phyloP scores from a whole-genome alignment of 805 yeast genomes.

The Suhomyces xylopsoci region DNA sequence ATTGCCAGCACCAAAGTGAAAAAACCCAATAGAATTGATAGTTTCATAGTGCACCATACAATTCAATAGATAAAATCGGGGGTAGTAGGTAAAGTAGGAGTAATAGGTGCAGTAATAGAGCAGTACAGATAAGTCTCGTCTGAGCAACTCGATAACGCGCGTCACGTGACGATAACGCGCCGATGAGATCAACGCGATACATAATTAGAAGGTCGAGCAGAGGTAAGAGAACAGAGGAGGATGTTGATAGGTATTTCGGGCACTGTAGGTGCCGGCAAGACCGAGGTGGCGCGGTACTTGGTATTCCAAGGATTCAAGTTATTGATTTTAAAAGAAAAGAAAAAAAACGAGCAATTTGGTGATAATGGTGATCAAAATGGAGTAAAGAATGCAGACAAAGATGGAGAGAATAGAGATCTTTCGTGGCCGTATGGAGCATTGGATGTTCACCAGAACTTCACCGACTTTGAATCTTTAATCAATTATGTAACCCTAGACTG shows the following conservation, averaged over 20 bases:
- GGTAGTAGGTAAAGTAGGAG: too few species aligned
- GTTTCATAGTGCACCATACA: neutral
- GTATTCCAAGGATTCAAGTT: slow-evolving; percentile 50
- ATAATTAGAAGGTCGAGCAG: neutral
- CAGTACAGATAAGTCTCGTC: neutral
- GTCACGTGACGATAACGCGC: neutral
- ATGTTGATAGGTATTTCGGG: slow-evolving; percentile 82
- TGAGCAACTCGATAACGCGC: neutral
- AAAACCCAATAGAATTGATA: neutral
- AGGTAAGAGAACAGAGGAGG: neutral
- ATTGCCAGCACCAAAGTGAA: neutral
- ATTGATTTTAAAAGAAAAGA: slow-evolving; percentile 12
- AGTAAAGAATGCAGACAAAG: neutral
- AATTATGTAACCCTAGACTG: slow-evolving; percentile 66
- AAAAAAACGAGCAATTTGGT: neutral
- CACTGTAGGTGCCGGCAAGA: slow-evolving; percentile 61
- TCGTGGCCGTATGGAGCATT: neutral
- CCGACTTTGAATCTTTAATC: slow-evolving; percentile 43
- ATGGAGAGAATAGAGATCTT: neutral
- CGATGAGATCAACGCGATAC: neutral
- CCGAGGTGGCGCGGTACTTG: slow-evolving; percentile 59
- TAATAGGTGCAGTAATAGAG: too few species aligned
- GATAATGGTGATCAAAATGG: neutral
- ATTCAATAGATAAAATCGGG: too few species aligned
- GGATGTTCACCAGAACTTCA: slow-evolving; percentile 27